phyloP scores from a whole-genome alignment of 176 grass and related monocot species.

The Oryza punctata region DNA sequence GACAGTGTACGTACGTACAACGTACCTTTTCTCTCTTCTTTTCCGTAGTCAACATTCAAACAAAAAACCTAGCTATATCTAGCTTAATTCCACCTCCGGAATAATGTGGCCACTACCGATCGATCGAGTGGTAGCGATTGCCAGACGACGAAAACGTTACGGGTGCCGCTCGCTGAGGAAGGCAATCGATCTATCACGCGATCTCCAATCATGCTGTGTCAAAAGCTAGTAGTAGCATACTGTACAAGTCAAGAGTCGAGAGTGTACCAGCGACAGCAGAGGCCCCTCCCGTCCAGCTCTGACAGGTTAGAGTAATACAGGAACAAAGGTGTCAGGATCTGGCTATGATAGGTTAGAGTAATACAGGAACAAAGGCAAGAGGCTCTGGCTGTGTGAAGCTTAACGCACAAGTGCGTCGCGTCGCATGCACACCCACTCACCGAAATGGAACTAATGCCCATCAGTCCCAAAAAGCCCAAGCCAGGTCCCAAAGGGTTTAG shows the following conservation, averaged over 20 bases:
- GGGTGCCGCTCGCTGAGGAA: background rate
- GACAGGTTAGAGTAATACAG: background rate
- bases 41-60: background rate
- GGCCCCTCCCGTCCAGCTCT: background rate
- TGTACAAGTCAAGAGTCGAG: too few relatives aligned
- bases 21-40: background rate
- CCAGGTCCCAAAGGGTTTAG: constrained; percentile 25
- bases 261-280: background rate
- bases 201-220: background rate
- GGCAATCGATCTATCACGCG: background rate
- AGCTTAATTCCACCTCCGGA: background rate
- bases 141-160: background rate
- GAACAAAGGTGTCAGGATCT: constrained; percentile 22
- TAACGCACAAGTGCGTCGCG: background rate
- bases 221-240: too few relatives aligned
- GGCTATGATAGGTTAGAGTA: background rate
- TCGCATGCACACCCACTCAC: background rate
- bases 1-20: background rate
- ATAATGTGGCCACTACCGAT: background rate
- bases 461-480: constrained; percentile 33
- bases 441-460: constrained; percentile 55
- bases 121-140: background rate
- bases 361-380: constrained; percentile 31
- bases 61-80: background rate
- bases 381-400: background rate